phyloP scores from a whole-genome alignment of 1,284 basidiomycete species.

The Trichosporon faecale region DNA sequence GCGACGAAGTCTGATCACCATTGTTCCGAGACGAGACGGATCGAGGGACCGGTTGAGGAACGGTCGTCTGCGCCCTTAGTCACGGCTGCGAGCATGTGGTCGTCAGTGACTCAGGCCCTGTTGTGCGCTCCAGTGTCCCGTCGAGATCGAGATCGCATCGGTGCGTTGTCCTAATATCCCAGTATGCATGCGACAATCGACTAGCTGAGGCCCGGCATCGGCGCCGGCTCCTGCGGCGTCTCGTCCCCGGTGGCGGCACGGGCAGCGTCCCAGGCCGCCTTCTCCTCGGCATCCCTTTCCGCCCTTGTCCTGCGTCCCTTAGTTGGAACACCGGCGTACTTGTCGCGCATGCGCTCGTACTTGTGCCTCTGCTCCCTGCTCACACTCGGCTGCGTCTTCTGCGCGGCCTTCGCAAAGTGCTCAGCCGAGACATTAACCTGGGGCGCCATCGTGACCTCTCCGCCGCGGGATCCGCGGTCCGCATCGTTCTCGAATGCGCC shows the following conservation, averaged over 20 bases:
- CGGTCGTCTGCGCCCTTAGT: background rate
- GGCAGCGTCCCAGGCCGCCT: background rate
- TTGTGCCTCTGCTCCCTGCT: slow-evolving; percentile 71
- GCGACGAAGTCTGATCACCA: background rate
- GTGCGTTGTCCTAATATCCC: background rate
- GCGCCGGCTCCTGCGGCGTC: background rate
- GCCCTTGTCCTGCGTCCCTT: slow-evolving; percentile 41
- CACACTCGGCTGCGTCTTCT: slow-evolving; percentile 85
- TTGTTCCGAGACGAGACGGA: background rate
- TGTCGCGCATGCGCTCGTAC: slow-evolving; percentile 74
- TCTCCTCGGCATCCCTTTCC: slow-evolving; percentile 31
- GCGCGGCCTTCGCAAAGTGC: slow-evolving; percentile 73
- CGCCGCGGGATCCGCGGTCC: slow-evolving; percentile 26
- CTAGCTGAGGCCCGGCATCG: background rate
- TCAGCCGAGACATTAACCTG: slow-evolving; percentile 54
- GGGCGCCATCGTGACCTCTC: slow-evolving; percentile 17
- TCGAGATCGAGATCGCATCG: background rate
- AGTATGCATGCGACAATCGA: background rate
- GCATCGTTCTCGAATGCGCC: slow-evolving; percentile 58
- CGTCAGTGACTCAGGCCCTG: background rate
- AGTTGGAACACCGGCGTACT: slow-evolving; percentile 68
- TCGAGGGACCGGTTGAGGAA: background rate
- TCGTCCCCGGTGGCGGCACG: background rate
- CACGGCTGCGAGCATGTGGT: background rate
- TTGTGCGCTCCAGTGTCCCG: background rate